Percentiles rank a stretch among this genome's conserved stretches.
phyloP scores from a whole-genome alignment of 148 eudicot genomes.

The Linanthus parryae region DNA sequence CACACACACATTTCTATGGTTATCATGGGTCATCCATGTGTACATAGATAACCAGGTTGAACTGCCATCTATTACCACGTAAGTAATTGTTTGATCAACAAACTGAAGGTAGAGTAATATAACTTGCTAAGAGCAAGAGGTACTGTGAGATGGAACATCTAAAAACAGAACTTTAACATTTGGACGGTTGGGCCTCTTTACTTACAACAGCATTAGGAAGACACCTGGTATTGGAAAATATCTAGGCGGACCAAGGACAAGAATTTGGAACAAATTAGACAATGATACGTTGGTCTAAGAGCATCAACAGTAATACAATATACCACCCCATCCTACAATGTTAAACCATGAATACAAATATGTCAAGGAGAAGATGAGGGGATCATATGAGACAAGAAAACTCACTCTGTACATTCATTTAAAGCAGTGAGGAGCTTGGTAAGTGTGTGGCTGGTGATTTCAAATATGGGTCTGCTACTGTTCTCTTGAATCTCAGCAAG shows the following conservation, averaged over 20 bases:
- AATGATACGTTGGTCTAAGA: too few relatives aligned
- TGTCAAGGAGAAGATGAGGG: too few relatives aligned
- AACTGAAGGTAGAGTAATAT: not conserved
- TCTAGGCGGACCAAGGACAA: too few relatives aligned
- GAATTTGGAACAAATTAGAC: too few relatives aligned
- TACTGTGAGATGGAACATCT: not conserved
- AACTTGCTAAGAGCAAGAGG: not conserved
- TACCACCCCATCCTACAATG: not conserved
- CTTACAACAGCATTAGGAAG: not conserved
- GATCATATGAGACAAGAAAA: conserved; percentile 16
- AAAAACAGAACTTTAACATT: not conserved
- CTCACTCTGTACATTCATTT: conserved; percentile 99
- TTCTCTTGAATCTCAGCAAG: conserved; percentile 97
- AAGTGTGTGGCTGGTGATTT: conserved; percentile 84
- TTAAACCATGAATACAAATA: too few relatives aligned
- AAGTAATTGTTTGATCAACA: not conserved
- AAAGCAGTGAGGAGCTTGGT: conserved; percentile 94
- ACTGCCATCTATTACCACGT: not conserved
- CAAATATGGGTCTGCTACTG: conserved; percentile 79
- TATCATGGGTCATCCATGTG: too few relatives aligned
- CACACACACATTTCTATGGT: too few relatives aligned
- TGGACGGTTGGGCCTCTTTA: not conserved
- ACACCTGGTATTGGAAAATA: too few relatives aligned
- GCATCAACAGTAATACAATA: not conserved
- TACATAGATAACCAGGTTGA: too few relatives aligned